phyloP scores from a whole-genome alignment of 2,329 filamentous ascomycete species.

The Shiraia bambusicola region DNA sequence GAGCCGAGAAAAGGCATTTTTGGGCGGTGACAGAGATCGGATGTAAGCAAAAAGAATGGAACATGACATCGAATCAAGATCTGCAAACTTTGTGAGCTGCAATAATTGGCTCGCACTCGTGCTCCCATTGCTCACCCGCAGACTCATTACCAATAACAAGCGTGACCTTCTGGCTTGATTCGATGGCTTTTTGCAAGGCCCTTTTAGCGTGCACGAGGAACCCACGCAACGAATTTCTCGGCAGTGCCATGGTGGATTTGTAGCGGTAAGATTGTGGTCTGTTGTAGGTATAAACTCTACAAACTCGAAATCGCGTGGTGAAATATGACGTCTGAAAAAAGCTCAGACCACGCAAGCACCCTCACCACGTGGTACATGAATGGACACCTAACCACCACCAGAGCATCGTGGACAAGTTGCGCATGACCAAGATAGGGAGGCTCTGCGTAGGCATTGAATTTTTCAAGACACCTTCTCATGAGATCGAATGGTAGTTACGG shows the following conservation, averaged over 20 bases:
- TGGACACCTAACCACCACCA: too few relatives aligned
- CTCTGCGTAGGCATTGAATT: too few relatives aligned
- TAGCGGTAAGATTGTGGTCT: constrained; percentile 14
- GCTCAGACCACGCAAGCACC: constrained; percentile 16
- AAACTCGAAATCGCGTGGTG: constrained; percentile 3
- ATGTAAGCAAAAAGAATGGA: constrained; percentile 75
- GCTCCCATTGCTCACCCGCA: constrained; percentile 41
- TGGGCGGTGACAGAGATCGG: constrained; percentile 58
- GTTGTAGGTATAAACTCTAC: not conserved
- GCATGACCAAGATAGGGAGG: too few relatives aligned
- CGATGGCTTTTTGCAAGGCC: constrained; percentile 45
- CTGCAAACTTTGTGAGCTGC: constrained; percentile 46
- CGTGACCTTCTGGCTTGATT: constrained; percentile 46
- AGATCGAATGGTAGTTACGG: too few relatives aligned
- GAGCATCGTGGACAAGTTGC: not conserved
- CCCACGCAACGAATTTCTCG: constrained; percentile 49
- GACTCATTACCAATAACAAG: constrained; percentile 58
- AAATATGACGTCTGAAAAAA: constrained; percentile 16
- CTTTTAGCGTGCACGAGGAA: constrained; percentile 51
- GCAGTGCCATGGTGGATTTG: constrained; percentile 40
- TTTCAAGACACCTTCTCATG: too few relatives aligned
- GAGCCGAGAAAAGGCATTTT: constrained; percentile 50
- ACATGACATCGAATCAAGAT: constrained; percentile 78
- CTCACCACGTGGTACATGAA: constrained; percentile 2
- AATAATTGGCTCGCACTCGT: not conserved